Conservation (phyloP, 176 grass and related monocot genomes). For the Carex kokanica region DNA sequence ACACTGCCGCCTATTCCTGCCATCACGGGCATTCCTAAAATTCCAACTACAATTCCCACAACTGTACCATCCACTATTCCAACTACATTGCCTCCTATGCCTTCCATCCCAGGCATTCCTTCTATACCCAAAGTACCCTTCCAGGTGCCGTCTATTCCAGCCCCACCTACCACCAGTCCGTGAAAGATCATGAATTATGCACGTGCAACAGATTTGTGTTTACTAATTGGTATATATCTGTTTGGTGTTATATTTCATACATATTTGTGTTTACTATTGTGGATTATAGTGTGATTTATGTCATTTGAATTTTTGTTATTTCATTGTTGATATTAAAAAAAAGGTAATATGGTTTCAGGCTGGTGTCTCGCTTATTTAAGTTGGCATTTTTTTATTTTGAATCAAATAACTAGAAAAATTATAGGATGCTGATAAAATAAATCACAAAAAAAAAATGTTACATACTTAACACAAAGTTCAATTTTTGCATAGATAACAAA, state of each 20-base stretch:
- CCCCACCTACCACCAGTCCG: neutral
- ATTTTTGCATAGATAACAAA: neutral
- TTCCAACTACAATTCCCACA: neutral
- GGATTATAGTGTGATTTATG: too few species aligned
- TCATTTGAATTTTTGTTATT: too few species aligned
- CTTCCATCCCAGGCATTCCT: neutral
- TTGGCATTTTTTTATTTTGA: neutral
- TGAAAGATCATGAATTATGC: neutral
- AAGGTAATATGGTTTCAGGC: neutral
- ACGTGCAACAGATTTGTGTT: neutral
- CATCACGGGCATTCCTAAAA: neutral
- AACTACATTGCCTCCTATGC: slow-evolving; percentile 19
- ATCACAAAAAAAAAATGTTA: neutral
- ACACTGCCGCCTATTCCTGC: neutral
- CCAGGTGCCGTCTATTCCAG: neutral
- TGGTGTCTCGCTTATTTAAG: neutral
- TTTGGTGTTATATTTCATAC: too few species aligned
- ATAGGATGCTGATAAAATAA: too few species aligned
- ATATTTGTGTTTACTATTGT: too few species aligned
- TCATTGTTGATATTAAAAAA: too few species aligned
- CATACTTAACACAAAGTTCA: neutral
- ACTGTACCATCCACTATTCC: neutral
- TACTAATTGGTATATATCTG: neutral
- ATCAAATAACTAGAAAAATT: neutral
- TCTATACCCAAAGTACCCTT: neutral